phyloP scores from a whole-genome alignment of 352 stramenopile species.

The Phytophthora kernoviae region DNA sequence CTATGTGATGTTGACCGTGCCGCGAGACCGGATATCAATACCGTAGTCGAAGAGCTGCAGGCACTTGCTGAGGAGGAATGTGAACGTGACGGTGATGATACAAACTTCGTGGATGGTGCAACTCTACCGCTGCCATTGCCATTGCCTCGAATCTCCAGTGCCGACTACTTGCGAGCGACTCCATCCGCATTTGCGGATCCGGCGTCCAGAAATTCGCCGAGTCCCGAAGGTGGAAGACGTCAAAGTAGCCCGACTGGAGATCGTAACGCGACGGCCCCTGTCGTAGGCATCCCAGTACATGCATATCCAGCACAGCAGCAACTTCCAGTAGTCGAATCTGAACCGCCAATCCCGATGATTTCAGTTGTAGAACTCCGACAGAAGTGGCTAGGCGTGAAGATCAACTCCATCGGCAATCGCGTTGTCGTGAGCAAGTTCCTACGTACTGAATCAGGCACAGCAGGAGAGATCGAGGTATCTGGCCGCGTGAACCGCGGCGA shows the following conservation, averaged over 20 bases:
- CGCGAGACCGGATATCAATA: conserved; percentile 53
- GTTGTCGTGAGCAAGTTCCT: conserved; percentile 80
- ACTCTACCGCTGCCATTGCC: conserved; percentile 29
- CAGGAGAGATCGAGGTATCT: conserved; percentile 78
- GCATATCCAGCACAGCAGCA: conserved; percentile 15
- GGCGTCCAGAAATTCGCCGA: conserved; percentile 12
- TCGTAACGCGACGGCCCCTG: conserved; percentile 5
- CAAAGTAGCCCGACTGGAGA: conserved; percentile 28
- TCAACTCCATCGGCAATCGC: conserved; percentile 74
- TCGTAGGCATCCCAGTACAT: conserved; percentile 25
- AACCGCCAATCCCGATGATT: conserved; percentile 10
- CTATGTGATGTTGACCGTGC: conserved; percentile 53
- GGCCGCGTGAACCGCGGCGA: conserved; percentile 61
- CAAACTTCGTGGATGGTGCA: conserved; percentile 22
- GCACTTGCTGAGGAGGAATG: conserved; percentile 55
- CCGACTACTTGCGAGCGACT: conserved; percentile 27
- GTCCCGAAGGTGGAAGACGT: conserved; percentile 14
- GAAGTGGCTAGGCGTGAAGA: conserved; percentile 79
- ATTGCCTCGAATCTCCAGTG: conserved; percentile 30
- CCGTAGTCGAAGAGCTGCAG: conserved; percentile 49
- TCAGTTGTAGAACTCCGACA: conserved; percentile 58
- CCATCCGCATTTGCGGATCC: conserved; percentile 15
- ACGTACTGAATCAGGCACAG: conserved; percentile 51
- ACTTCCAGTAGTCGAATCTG: conserved; percentile 10
- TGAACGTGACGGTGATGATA: conserved; percentile 36